Percentiles rank a stretch among this genome's conserved stretches.
Evolutionary conservation across 202 grass and related monocot species (phyloP).

Genomic region (Eragrostis tef): DNA sequence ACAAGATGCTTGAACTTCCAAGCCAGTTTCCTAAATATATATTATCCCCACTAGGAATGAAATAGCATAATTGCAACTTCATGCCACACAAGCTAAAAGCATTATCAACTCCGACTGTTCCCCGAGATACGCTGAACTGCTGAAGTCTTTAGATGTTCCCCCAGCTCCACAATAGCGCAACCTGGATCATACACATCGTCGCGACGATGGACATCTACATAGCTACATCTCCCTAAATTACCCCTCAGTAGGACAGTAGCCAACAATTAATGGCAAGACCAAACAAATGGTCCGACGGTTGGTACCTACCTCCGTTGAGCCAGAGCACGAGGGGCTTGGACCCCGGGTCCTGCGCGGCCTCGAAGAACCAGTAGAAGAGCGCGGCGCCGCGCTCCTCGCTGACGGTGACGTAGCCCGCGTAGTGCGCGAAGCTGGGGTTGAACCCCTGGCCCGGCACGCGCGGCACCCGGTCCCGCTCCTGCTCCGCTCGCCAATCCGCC

Average conservation of each 20-base stretch:
- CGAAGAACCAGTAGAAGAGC: constrained; percentile 99
- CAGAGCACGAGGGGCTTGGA: constrained; percentile 91
- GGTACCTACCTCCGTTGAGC: constrained; percentile 80
- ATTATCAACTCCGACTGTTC: not conserved
- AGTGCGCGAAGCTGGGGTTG: constrained; percentile 82
- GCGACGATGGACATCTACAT: not conserved
- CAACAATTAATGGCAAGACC: not conserved
- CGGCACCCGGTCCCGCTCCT: constrained; percentile 65
- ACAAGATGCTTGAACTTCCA: not conserved
- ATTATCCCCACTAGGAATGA: not conserved
- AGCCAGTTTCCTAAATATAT: not conserved
- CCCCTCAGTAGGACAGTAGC: not conserved
- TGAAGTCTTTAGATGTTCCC: not conserved
- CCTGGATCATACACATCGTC: not conserved
- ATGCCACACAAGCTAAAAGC: not conserved
- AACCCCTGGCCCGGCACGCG: constrained; percentile 72
- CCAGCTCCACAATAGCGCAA: not conserved
- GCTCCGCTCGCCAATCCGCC: constrained; percentile 48
- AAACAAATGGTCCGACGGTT: not conserved
- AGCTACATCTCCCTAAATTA: not conserved
- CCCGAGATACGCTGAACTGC: not conserved
- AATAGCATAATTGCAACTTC: not conserved
- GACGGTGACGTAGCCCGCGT: constrained; percentile 86
- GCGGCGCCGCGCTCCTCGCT: constrained; percentile 66
- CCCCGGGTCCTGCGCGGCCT: constrained; percentile 65